Base-by-base conservation (phyloP, 2,329 filamentous ascomycete genomes). In the Fusarium sp. region DNA sequence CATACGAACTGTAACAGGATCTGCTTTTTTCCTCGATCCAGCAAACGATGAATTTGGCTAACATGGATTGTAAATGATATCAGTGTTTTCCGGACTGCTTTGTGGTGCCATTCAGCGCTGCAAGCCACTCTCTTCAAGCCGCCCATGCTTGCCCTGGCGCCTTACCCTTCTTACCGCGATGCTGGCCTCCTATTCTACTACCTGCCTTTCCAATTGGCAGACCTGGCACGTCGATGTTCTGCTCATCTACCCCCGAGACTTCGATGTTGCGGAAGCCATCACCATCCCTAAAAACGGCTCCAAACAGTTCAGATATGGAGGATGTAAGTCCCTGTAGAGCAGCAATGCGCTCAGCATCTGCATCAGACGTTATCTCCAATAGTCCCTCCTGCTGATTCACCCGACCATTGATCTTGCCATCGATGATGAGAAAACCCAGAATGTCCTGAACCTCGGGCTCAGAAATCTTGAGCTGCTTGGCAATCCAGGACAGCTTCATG, bases 391-490 rank as follows among this genome's bases (percentile, higher is more conserved):
- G 90, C 82, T 98, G 93, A 81, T 99, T 92, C 76, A 99, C 95
- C 80, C 91, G 92, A 67, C 93, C 96, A 53, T 90, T 86, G 72
- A 99, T 90, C 78, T 94, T 93, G 76, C 92, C 91, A 78, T 97
- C 93, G 66, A 98, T 88, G 69, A 99, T 98, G 55, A 98, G 85
- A 81, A 94, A 97, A 49, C 94, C 92, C n/a, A 98, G 83, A 67
- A 99, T 98, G 75, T 99, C 96, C 81, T 97, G 92, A 4, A 97
- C 94, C 81, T 99, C 96, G 16, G 88, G 83, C 48, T 93, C 87
- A 28, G 91, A 90, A 71, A 99, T 97, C 78, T 92, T 92, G 68
- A 99, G 90, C 75, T 95, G 91, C 74, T 91, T 90, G 28, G 94
- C 94, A 72, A 99, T 93, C 86, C 97, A 97, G 21, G 86, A 85